These are phyloP conservation scores for Liriodendron chinense DNA, from an alignment of 164 flowering plant species.

Conservation along the genomic window DNA sequence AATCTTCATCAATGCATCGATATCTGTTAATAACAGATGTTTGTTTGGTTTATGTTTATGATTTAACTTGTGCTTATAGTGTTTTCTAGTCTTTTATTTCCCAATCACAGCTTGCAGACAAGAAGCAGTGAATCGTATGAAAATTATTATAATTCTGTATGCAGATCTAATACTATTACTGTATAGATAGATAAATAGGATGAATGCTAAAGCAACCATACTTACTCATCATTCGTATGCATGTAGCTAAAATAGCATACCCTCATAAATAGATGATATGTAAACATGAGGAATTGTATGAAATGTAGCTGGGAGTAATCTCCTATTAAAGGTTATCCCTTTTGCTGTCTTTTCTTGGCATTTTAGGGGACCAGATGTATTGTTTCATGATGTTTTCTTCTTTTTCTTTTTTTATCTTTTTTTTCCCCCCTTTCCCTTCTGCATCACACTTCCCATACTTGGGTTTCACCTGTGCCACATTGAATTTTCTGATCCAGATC, in stretches of 20 bases:
- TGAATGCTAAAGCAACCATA: neutral
- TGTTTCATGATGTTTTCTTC: neutral
- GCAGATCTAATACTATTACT: neutral
- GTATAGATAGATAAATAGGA: neutral
- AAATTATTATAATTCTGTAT: neutral
- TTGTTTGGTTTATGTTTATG: neutral
- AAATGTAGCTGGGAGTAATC: too few relatives aligned
- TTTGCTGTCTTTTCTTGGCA: neutral
- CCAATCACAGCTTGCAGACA: neutral
- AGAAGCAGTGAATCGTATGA: neutral
- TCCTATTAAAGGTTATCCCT: neutral
- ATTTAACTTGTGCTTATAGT: neutral
- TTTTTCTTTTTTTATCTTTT: too few relatives aligned
- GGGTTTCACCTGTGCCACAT: neutral
- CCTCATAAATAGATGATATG: neutral
- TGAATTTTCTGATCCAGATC: constrained; percentile 51
- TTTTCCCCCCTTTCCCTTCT: neutral
- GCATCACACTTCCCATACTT: neutral
- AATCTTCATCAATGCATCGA: too few relatives aligned
- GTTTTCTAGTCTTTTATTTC: neutral
- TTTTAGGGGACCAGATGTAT: neutral
- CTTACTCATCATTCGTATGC: neutral
- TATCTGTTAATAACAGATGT: neutral
- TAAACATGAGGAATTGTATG: too few relatives aligned
- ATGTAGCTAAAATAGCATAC: neutral